A percentile compares a stretch with the other conserved stretches of the same genome.
Evolutionary conservation across 768 basidiomycete genomes (phyloP).

Genomic region (Naganishia kalamii): DNA sequence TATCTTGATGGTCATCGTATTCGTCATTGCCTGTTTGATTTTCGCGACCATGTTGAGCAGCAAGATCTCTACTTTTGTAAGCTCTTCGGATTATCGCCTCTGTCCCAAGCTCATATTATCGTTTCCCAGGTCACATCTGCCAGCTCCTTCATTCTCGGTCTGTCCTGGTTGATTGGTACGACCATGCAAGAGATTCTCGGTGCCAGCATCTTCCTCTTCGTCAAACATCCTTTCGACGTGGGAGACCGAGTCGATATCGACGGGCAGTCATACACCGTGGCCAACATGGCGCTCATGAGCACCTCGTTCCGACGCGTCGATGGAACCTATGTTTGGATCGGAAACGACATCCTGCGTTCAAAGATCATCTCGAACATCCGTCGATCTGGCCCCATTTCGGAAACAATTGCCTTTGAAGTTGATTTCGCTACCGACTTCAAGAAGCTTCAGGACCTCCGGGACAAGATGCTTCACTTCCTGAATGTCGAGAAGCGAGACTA

Average conservation of each 20-base stretch:
- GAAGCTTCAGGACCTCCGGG: constrained; percentile 67
- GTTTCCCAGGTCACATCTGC: constrained; percentile 62
- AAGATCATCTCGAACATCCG: constrained; percentile 48
- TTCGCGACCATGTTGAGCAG: constrained; percentile 69
- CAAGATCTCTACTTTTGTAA: constrained; percentile 25
- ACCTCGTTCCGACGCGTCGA: constrained; percentile 47
- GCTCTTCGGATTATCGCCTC: background rate
- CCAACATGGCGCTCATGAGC: constrained; percentile 76
- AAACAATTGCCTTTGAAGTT: constrained; percentile 76
- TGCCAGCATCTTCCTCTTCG: constrained; percentile 75
- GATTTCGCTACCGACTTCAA: constrained; percentile 71
- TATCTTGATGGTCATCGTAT: constrained; percentile 70
- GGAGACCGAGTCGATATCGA: constrained; percentile 55
- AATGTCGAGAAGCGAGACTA: constrained; percentile 67
- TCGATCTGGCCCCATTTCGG: constrained; percentile 60
- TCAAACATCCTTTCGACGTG: constrained; percentile 53
- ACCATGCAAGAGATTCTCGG: constrained; percentile 73
- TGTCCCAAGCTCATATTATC: background rate
- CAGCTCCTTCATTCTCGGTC: constrained; percentile 57
- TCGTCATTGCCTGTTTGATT: constrained; percentile 68
- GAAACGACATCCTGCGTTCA: constrained; percentile 45
- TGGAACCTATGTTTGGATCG: constrained; percentile 46
- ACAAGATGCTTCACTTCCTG: constrained; percentile 73
- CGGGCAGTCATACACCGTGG: constrained; percentile 64
- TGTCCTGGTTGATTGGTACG: constrained; percentile 78